A percentile compares a stretch with the other conserved stretches of the same genome.
These are phyloP conservation scores for Ceratocystiopsis sp. DNA, from an alignment of 2,329 filamentous ascomycete species.

Conservation along the genomic window DNA sequence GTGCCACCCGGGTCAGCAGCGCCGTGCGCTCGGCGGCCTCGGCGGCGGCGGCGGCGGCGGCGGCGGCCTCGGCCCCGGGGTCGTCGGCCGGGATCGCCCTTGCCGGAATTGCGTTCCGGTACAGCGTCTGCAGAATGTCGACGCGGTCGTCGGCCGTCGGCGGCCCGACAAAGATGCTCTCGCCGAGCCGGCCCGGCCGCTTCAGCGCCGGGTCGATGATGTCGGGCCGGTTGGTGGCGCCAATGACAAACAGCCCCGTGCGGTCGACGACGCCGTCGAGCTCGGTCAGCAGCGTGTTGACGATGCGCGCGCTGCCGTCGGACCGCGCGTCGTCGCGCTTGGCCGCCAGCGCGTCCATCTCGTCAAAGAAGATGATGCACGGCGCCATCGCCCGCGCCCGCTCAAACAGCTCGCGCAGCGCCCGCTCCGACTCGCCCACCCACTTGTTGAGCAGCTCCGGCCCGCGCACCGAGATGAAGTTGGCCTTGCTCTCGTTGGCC, in stretches of 20 bases:
- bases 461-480: constrained; percentile 96
- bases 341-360: constrained; percentile 76
- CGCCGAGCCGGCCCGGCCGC: constrained; percentile 75
- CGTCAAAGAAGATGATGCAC: constrained; percentile 96
- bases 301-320: constrained; percentile 74
- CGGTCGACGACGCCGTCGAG: constrained; percentile 72
- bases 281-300: constrained; percentile 89
- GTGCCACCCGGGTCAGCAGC: constrained; percentile 44
- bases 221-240: constrained; percentile 85
- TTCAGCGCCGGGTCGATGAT: constrained; percentile 96
- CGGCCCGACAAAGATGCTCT: constrained; percentile 63
- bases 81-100: background rate
- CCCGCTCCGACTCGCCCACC: constrained; percentile 87
- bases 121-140: constrained; percentile 63
- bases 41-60: constrained; percentile 12
- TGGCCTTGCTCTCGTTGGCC: constrained; percentile 86
- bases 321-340: constrained; percentile 54
- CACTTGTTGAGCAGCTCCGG: constrained; percentile 96
- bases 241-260: constrained; percentile 82
- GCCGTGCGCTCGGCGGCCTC: constrained; percentile 27
- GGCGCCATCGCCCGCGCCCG: constrained; percentile 74
- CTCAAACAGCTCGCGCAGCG: constrained; percentile 80
- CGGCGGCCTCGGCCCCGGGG: background rate
- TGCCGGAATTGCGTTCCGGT: constrained; percentile 27
- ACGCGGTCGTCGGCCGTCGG: constrained; percentile 60